These are phyloP conservation scores for Ministeria vibrans DNA, from an alignment of 78 protist genomes.

Conservation along the genomic window DNA sequence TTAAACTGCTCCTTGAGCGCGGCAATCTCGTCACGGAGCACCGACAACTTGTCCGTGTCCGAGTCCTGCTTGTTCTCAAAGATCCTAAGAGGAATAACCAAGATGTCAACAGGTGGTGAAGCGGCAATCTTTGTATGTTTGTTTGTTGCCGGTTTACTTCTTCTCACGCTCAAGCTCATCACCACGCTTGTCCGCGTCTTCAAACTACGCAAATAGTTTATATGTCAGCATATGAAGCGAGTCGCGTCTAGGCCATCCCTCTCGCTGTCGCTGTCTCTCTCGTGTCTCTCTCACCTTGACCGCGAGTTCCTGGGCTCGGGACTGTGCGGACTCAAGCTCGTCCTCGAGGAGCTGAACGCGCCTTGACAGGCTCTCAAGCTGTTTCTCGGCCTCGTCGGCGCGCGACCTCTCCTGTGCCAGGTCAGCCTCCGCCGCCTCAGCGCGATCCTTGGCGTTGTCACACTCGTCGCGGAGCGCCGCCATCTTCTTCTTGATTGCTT, in stretches of 20 bases:
- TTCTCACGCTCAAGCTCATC: too few species aligned
- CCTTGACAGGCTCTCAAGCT: background rate
- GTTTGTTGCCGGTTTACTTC: too few species aligned
- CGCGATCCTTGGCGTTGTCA: background rate
- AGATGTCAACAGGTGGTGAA: too few species aligned
- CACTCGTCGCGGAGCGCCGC: slow-evolving; percentile 1
- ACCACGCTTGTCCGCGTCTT: background rate
- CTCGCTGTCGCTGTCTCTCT: too few species aligned
- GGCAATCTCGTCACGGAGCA: background rate
- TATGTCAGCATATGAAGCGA: too few species aligned
- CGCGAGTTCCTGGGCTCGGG: background rate
- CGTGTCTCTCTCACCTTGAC: too few species aligned
- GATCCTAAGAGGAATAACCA: too few species aligned
- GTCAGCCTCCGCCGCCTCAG: background rate
- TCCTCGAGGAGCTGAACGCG: background rate
- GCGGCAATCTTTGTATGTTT: too few species aligned
- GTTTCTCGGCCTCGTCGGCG: background rate
- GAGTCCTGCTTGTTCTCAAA: too few species aligned
- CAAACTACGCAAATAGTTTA: background rate
- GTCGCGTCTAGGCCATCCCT: too few species aligned
- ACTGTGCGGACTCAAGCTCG: slow-evolving; percentile 5
- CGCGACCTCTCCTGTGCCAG: background rate
- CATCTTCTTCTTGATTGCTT: slow-evolving; percentile 10
- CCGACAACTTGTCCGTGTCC: too few species aligned
- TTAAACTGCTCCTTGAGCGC: background rate